Base-by-base conservation (phyloP, 1,139 yeast species). In the Blastobotrys apis region DNA sequence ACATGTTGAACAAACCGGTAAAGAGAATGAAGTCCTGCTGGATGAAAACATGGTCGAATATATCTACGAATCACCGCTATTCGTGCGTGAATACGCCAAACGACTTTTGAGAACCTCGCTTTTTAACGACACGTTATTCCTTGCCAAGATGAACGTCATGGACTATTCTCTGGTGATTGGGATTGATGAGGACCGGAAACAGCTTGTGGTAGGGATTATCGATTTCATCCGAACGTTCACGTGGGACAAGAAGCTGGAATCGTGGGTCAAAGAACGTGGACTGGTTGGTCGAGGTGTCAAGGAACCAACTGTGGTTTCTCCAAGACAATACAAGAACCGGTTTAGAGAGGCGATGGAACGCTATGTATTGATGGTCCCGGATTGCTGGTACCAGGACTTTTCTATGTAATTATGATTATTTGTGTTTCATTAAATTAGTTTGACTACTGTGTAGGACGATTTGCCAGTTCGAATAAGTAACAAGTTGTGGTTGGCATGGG, bases 31-130 rank as follows among this genome's bases (percentile, higher is more conserved):
- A 64, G 99, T 94, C 1, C 69, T 94, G 32, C 67, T 94, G 47
- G 99, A 94, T 66, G 99, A 92, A 58, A 94, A 94, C 59, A 92
- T 94, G 97, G 94, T 94, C 53, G 99, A 94, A 63, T 92, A 86
- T 62, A 92, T 94, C 48, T 92, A 87, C 58, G 98, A 94, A 63
- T 83, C 94, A 22, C 99, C 99, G 0, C 75, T 94, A 33, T 94
- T 88, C 70, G 96, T 94, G 10, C 74, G 92, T 46, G 97, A 92
- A 57, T 94, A 88, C 56, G 94, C 90, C 63, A 92, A 94, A 60
- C 81, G 84, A 56, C 66, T 88, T 37, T 65, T 94, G 44, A 68
- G 95, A 36, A 92, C 97, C 0, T 88, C 97, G 0, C 67, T 94
- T 32, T 92, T 94, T 80, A 94, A 94, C 60, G 99, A 94, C 58